Evolutionary conservation across 495 filamentous ascomycete genomes (phyloP), one percentile per base, ranked within the genome.

Genomic region (Daldinia bambusicola): DNA sequence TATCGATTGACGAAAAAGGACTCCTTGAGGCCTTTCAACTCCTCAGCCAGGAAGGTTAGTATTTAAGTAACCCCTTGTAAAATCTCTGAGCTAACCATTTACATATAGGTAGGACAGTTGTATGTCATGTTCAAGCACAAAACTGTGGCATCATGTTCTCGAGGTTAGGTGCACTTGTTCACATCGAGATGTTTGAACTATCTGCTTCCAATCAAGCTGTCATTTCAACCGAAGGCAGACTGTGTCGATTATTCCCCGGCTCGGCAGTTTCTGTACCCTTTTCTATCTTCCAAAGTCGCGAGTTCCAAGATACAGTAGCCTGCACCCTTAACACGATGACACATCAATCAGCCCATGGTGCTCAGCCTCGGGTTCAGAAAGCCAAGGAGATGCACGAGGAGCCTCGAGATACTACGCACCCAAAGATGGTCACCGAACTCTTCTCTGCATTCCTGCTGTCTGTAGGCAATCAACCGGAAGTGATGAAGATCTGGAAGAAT

Each of bases 121-220:
- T 78, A 0, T 67, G 88, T 12, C 75, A 89, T 59, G 77, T 91
- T 34, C 70, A 74, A n/a, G 78, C 73, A 13, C 89, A 91, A 70
- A 92, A 92, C 74, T 87, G 87, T 0, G 89, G 79, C 0, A 60
- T 91, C 0, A 67, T 90, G 8, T 73, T 90, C 48, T 80, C 78
- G 2, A 76, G 68, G 40, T 40, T 55, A 0, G 48, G 69, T 0
- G 37, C 78, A n/a, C 40, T 63, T 5, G 76, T 87, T 40, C 48
- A 80, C 1, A 75, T 91, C 31, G 84, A 90, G 70, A 68, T 77
- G 0, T 92, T 90, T 55, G 88, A 91, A 66, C 80, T 89, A 0
- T 85, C 86, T 4, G 81, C 89, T 0, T 63, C 65, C 1, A 87
- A 86, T 60, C 9, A 69, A 0, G 65, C 75, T 0, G 84, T 89